phyloP scores from a whole-genome alignment of 805 yeast genomes.

The Yamadazyma laniorum region DNA sequence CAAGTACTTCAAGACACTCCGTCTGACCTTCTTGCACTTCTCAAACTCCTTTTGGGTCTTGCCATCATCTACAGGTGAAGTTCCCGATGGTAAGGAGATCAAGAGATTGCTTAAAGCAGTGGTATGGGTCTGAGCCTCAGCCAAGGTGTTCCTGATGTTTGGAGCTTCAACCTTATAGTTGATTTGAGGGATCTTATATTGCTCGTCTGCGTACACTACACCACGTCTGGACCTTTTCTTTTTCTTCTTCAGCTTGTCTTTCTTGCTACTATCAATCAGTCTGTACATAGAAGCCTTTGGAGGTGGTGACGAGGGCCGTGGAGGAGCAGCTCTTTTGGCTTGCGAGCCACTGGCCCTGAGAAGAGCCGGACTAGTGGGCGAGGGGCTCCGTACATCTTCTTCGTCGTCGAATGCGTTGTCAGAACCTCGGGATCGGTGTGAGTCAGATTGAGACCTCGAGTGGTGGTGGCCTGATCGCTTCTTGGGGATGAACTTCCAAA shows the following conservation, averaged over 20 bases:
- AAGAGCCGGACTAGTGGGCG: constrained; percentile 16
- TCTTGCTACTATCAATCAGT: constrained; percentile 9
- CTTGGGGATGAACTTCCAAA: constrained; percentile 47
- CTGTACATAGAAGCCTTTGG: constrained; percentile 16
- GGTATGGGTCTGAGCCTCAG: constrained; percentile 73
- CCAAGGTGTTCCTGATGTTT: constrained; percentile 61
- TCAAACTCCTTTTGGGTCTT: constrained; percentile 67
- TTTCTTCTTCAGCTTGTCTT: constrained; percentile 15
- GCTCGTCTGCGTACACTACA: constrained; percentile 40
- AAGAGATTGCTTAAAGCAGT: constrained; percentile 60
- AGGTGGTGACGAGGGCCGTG: constrained; percentile 24
- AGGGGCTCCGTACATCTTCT: constrained; percentile 11
- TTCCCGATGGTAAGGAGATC: constrained; percentile 41
- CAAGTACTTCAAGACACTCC: constrained; percentile 75
- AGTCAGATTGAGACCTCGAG: constrained; percentile 1
- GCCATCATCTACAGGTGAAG: constrained; percentile 61
- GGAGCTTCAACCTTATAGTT: constrained; percentile 72
- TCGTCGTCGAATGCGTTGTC: constrained; percentile 12
- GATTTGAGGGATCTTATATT: constrained; percentile 64
- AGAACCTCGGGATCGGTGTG: neutral
- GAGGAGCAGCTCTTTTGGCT: constrained; percentile 19
- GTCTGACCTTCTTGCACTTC: constrained; percentile 69
- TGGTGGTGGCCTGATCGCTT: constrained; percentile 3
- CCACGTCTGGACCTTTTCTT: constrained; percentile 17
- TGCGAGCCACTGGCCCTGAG: constrained; percentile 1